Conservation (phyloP, 2,329 filamentous ascomycete species). For the Hirsutella minnesotensis region DNA sequence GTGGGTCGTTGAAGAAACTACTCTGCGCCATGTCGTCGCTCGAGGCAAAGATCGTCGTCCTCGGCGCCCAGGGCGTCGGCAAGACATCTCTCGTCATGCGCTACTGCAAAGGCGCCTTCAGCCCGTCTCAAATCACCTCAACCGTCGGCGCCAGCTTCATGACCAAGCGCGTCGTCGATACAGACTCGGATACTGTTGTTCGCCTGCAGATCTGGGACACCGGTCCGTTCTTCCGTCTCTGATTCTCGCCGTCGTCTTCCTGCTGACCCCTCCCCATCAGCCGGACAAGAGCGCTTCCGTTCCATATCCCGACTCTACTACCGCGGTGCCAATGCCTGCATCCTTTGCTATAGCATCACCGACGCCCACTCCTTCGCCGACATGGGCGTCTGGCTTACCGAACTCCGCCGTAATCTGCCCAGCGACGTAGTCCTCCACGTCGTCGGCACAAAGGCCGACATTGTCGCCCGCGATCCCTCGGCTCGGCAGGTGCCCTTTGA, state of each 20-base stretch:
- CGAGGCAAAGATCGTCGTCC: conserved; percentile 72
- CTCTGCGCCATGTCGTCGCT: conserved; percentile 42
- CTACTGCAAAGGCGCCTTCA: conserved; percentile 62
- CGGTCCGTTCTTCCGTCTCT: conserved; percentile 27
- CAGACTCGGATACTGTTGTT: conserved; percentile 74
- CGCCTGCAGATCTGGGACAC: conserved; percentile 97
- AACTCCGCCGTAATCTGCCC: conserved; percentile 68
- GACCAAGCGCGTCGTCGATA: conserved; percentile 70
- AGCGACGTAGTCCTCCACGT: conserved; percentile 78
- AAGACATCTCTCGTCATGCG: conserved; percentile 70
- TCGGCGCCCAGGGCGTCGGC: conserved; percentile 68
- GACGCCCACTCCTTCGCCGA: conserved; percentile 75
- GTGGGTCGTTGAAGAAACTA: neutral
- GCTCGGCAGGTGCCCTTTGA: conserved; percentile 83
- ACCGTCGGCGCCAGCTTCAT: conserved; percentile 75
- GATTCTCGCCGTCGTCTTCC: conserved; percentile 3
- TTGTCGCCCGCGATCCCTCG: conserved; percentile 73
- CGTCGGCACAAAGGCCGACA: conserved; percentile 89
- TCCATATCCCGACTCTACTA: conserved; percentile 95
- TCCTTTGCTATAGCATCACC: conserved; percentile 91
- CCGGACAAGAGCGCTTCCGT: conserved; percentile 89
- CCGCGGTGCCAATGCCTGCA: conserved; percentile 84
- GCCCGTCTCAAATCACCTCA: conserved; percentile 49
- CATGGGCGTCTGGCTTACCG: conserved; percentile 84
- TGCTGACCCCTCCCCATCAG: conserved; percentile 19